Percentiles rank a stretch among this genome's conserved stretches.
Conservation (phyloP, 2,329 filamentous ascomycete genomes). For the Aspergillus sergii region DNA sequence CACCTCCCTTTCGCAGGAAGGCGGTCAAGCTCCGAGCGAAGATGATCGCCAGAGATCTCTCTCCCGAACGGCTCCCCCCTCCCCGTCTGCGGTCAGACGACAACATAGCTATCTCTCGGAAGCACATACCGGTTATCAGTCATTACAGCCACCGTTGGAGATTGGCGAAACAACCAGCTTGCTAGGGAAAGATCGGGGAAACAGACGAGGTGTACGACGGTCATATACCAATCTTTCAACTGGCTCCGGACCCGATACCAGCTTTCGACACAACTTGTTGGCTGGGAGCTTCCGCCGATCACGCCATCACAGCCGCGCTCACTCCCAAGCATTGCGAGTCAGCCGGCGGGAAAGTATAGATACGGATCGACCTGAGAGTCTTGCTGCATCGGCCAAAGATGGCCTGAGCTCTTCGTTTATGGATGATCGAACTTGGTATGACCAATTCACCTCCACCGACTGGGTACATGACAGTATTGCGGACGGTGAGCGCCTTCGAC, state of each 20-base stretch:
- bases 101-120: slow-evolving; percentile 33
- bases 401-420: slow-evolving; percentile 62
- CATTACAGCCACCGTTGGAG: slow-evolving; percentile 33
- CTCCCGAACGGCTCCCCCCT: slow-evolving; percentile 38
- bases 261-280: slow-evolving; percentile 37
- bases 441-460: slow-evolving; percentile 96
- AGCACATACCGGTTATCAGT: slow-evolving; percentile 36
- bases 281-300: slow-evolving; percentile 42
- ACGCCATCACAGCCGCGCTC: slow-evolving; percentile 52
- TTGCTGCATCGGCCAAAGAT: slow-evolving; percentile 50
- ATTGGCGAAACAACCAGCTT: slow-evolving; percentile 40
- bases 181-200: slow-evolving; percentile 25
- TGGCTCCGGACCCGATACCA: slow-evolving; percentile 33
- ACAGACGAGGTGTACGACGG: slow-evolving; percentile 27
- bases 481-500: slow-evolving; percentile 86
- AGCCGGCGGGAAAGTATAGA: slow-evolving; percentile 58
- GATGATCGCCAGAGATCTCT: slow-evolving; percentile 13
- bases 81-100: slow-evolving; percentile 37
- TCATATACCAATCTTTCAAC: slow-evolving; percentile 42
- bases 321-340: slow-evolving; percentile 55
- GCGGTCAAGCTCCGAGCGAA: slow-evolving; percentile 12
- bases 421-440: slow-evolving; percentile 95
- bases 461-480: slow-evolving; percentile 98
- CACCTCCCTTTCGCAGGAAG: slow-evolving; percentile 18
- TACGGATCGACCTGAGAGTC: slow-evolving; percentile 43